Evolutionary conservation across 2,329 filamentous ascomycete species (phyloP), one percentile per base, ranked within the genome.

Genomic region (Colletotrichum sp.): DNA sequence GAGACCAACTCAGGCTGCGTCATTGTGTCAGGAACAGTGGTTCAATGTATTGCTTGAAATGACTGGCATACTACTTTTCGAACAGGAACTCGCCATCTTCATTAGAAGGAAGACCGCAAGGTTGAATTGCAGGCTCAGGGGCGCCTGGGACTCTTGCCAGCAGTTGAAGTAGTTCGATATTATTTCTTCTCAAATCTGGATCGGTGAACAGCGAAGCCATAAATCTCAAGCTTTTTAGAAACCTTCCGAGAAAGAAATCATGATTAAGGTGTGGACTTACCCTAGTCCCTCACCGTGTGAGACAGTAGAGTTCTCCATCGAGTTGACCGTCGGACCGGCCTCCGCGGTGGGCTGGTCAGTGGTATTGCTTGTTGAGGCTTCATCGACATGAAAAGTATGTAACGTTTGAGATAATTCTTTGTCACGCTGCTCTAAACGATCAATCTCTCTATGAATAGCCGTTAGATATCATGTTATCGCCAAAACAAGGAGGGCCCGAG

Each of bases 341-440:
- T 55, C 71, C 13, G 58, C 43, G 24, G 36, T 30, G 9, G 59
- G 56, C 14, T 56, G 36, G 4, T 34, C 24, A 9, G 48, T 21
- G 10, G 21, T 14, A 32, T 34, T 52, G 32, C 26, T 14, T 43
- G 30, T 36, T 56, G 56, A 9, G 13, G 10, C n/a, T 38, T 16
- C 36, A 16, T 58, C 43, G 7, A 62, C 38, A 30, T 32, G 5
- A 14, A 32, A 16, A 13, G n/a, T 26, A 12, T 62, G 59, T 3
- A 59, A 10, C 2, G 12, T 63, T 9, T 32, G 43, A 10, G 26
- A 69, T 18, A 69, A n/a, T 13, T 28, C 6, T 30, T 30, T 66
- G 18, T 68, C 72, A 18, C 52, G 30, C 52, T 80, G 69, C 68
- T 83, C 81, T 14, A 83, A 76, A 14, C 79, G 76, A 43, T 79